Conservation (phyloP, 2,329 filamentous ascomycete genomes). For the Nigrograna mackinnonii region DNA sequence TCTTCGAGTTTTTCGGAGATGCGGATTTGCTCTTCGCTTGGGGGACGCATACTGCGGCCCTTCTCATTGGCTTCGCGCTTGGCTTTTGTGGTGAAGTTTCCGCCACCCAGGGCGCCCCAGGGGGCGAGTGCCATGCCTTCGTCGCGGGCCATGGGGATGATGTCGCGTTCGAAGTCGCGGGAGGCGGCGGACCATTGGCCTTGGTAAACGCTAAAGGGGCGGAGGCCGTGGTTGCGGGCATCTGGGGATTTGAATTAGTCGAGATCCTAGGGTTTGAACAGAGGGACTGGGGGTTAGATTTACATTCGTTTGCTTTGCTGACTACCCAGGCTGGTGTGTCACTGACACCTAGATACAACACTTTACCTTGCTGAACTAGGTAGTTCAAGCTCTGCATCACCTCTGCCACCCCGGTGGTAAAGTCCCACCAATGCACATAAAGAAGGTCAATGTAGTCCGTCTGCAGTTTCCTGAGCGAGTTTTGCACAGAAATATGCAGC, state of each 20-base stretch:
- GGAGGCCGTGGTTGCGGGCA: conserved; percentile 70
- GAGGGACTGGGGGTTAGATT: conserved; percentile 11
- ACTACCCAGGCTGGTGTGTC: conserved; percentile 49
- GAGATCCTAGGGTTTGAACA: not conserved
- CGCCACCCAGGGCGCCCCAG: conserved; percentile 57
- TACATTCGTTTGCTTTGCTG: conserved; percentile 50
- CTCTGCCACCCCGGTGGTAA: conserved; percentile 38
- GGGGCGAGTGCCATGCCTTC: conserved; percentile 66
- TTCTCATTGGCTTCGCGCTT: conserved; percentile 32
- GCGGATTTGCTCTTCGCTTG: conserved; percentile 55
- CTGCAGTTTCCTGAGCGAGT: conserved; percentile 45
- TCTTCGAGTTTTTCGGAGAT: conserved; percentile 62
- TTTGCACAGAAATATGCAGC: conserved; percentile 41
- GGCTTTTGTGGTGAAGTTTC: conserved; percentile 44
- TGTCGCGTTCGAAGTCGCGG: conserved; percentile 71
- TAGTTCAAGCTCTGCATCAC: conserved; percentile 43
- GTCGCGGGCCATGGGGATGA: conserved; percentile 65
- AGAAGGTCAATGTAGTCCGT: conserved; percentile 45
- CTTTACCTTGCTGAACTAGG: conserved; percentile 38
- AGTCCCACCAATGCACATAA: conserved; percentile 48
- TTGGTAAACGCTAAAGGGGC: conserved; percentile 71
- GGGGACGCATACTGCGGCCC: conserved; percentile 36
- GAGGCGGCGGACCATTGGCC: conserved; percentile 64
- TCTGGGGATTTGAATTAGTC: conserved; percentile 38
- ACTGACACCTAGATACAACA: conserved; percentile 42